Conservation (phyloP, 768 basidiomycete genomes). For the Russula dissimulans region DNA sequence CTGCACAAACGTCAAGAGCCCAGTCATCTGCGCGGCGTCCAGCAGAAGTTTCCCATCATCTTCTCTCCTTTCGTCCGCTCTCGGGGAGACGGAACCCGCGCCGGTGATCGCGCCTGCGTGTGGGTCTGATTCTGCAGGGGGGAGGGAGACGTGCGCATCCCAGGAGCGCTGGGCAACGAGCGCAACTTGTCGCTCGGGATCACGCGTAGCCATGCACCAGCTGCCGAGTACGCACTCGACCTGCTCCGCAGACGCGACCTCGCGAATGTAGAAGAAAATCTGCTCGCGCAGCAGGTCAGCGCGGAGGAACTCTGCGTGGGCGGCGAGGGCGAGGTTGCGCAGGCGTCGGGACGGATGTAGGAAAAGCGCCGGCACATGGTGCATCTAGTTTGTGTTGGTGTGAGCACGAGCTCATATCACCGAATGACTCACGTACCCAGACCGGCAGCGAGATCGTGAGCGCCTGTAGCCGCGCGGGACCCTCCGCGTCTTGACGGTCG, state of each 20-base stretch:
- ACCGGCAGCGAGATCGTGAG: conserved; percentile 68
- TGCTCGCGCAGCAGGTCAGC: conserved; percentile 41
- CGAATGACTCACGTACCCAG: conserved; percentile 56
- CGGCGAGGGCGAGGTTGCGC: conserved; percentile 45
- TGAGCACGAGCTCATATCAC: too few species aligned
- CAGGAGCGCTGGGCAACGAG: conserved; percentile 44
- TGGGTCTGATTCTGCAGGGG: not conserved
- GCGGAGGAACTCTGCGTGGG: conserved; percentile 59
- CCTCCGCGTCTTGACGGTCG: conserved; percentile 30
- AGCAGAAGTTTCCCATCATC: conserved; percentile 27
- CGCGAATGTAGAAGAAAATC: conserved; percentile 41
- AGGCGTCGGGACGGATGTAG: conserved; percentile 74
- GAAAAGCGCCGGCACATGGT: conserved; percentile 77
- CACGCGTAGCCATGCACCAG: conserved; percentile 66
- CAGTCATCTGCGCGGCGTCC: conserved; percentile 25
- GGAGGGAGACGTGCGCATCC: conserved; percentile 31
- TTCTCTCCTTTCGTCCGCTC: not conserved
- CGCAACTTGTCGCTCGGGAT: conserved; percentile 58
- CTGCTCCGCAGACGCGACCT: conserved; percentile 40
- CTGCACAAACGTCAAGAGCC: conserved; percentile 44
- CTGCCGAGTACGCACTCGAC: conserved; percentile 54
- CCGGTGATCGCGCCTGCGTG: not conserved
- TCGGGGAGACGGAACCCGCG: not conserved
- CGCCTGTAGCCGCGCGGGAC: conserved; percentile 30
- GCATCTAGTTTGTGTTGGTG: conserved; percentile 41